These are phyloP conservation scores for Tremella mesenterica DNA, from an alignment of 768 basidiomycete species.

Conservation along the genomic window DNA sequence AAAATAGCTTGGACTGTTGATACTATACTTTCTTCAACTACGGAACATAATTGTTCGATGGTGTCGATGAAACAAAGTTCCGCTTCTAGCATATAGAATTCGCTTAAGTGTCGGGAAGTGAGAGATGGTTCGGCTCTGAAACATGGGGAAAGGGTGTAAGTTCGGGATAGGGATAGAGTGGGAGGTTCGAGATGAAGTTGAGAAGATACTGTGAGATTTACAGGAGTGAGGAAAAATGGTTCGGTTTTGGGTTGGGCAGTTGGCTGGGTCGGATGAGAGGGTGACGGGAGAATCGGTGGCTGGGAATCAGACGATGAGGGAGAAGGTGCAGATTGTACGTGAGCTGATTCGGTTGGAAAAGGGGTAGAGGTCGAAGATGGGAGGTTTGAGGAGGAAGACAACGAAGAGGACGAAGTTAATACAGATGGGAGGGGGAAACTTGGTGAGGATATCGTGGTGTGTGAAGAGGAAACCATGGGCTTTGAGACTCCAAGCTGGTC, in stretches of 20 bases:
- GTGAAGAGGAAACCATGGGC: conserved; percentile 47
- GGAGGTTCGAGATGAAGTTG: conserved; percentile 92
- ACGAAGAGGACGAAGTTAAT: background rate
- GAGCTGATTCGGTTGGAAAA: conserved; percentile 5
- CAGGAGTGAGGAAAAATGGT: conserved; percentile 35
- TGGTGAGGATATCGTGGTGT: conserved; percentile 6
- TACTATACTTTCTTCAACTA: conserved; percentile 56
- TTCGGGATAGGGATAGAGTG: conserved; percentile 64
- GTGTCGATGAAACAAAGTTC: conserved; percentile 63
- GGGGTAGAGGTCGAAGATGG: conserved; percentile 1
- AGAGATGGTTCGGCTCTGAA: conserved; percentile 87
- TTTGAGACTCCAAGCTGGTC: too few species aligned
- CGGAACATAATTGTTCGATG: conserved; percentile 52
- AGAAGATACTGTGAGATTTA: conserved; percentile 87
- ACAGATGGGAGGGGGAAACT: conserved; percentile 2
- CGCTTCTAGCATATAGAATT: conserved; percentile 99
- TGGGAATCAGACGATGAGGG: background rate
- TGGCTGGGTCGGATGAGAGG: conserved; percentile 11
- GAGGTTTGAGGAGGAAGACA: conserved; percentile 16
- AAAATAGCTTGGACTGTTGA: conserved; percentile 37
- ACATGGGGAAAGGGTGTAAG: conserved; percentile 85
- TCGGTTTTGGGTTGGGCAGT: background rate
- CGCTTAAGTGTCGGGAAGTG: conserved; percentile 84
- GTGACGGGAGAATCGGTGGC: background rate
- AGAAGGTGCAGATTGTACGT: background rate